A percentile compares a stretch with the other conserved stretches of the same genome.
phyloP scores from a whole-genome alignment of 2,329 filamentous ascomycete species.

The Ascocoryne sarcoides region DNA sequence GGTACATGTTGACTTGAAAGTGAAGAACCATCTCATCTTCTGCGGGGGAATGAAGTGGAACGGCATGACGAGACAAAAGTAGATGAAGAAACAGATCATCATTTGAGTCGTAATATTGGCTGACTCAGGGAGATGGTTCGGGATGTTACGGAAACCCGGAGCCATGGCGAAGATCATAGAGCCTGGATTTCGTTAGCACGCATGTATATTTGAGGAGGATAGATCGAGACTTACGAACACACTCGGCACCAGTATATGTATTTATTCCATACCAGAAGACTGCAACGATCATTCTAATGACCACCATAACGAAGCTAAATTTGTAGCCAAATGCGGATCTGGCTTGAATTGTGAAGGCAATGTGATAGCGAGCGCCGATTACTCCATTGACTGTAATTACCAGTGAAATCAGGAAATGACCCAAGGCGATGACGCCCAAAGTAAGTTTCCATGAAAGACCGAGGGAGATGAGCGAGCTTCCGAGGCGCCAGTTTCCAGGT shows the following conservation, averaged over 20 bases:
- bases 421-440: constrained; percentile 36
- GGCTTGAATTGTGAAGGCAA: constrained; percentile 4
- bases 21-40: constrained; percentile 26
- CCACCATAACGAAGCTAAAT: constrained; percentile 10
- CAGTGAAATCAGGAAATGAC: constrained; percentile 32
- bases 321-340: constrained; percentile 12
- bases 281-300: constrained; percentile 32
- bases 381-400: constrained; percentile 34
- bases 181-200: constrained; percentile 22
- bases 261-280: constrained; percentile 32
- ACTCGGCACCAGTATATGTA: not conserved
- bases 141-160: constrained; percentile 13
- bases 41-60: constrained; percentile 39
- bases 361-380: constrained; percentile 28
- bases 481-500: not conserved
- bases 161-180: constrained; percentile 21
- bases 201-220: constrained; percentile 13
- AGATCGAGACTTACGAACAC: constrained; percentile 1
- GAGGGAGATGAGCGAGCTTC: constrained; percentile 11
- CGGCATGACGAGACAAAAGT: constrained; percentile 29
- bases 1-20: not conserved
- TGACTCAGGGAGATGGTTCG: constrained; percentile 11
- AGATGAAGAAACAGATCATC: constrained; percentile 13
- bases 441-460: constrained; percentile 43
- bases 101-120: constrained; percentile 9